These are phyloP conservation scores for Aspergillus nidulans DNA, from an alignment of 495 filamentous ascomycete genomes.

Conservation along the genomic window DNA sequence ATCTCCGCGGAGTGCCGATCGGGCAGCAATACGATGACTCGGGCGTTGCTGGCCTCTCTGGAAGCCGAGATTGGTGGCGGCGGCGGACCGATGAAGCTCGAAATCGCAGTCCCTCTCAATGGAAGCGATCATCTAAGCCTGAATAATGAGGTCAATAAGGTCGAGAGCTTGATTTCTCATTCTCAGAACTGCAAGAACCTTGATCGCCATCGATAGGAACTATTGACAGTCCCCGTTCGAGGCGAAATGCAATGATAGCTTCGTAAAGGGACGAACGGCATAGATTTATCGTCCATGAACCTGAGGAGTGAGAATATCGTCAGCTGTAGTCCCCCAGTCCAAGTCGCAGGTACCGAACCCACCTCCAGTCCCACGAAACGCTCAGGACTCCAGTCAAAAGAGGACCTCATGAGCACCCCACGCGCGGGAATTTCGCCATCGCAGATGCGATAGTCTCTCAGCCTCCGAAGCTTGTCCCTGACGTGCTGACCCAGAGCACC, in stretches of 20 bases:
- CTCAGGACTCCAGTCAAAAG: neutral
- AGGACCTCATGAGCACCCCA: slow-evolving; percentile 5
- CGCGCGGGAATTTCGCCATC: neutral
- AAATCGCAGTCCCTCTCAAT: no score
- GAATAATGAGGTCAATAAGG: no score
- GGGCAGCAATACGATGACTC: neutral
- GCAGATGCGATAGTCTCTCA: neutral
- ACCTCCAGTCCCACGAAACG: neutral
- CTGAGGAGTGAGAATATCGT: neutral
- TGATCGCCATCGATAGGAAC: no score
- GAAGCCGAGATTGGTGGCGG: neutral
- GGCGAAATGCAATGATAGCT: no score
- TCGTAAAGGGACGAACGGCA: no score
- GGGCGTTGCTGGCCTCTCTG: neutral
- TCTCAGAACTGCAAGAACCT: no score
- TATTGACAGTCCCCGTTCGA: no score
- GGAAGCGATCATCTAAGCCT: no score
- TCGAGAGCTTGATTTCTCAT: no score
- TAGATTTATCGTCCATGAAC: neutral
- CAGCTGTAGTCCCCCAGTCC: neutral
- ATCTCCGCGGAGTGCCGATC: slow-evolving; percentile 2
- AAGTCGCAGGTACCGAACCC: neutral
- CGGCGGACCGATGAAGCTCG: neutral
- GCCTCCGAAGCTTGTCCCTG: slow-evolving; percentile 6
- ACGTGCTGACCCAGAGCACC: neutral